These are phyloP conservation scores for Pseudoturritis turrita DNA, from an alignment of 345 rosid species.

Conservation along the genomic window DNA sequence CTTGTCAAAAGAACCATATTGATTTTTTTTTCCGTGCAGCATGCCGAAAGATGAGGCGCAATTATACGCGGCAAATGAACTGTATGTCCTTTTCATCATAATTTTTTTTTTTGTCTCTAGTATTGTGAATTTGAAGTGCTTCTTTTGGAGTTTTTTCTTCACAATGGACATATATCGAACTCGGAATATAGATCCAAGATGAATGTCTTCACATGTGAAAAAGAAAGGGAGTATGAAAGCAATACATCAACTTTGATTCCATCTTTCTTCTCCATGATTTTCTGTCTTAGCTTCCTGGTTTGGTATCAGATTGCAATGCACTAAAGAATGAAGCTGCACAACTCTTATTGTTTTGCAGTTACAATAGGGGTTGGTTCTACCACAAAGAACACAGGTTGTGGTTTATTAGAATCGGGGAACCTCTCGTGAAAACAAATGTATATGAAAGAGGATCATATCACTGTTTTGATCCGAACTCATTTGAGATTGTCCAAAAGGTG, in stretches of 20 bases:
- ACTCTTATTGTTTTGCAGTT: conserved; percentile 43
- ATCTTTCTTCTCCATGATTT: conserved; percentile 1
- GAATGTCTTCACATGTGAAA: background rate
- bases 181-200: background rate
- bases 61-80: conserved; percentile 81
- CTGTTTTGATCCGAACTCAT: conserved; percentile 73
- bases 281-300: background rate
- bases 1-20: conserved; percentile 5
- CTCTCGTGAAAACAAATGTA: conserved; percentile 69
- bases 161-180: background rate
- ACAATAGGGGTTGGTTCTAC: conserved; percentile 81
- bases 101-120: background rate
- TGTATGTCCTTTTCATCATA: conserved; percentile 42
- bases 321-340: background rate
- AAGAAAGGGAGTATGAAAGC: background rate
- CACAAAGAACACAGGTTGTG: conserved; percentile 80
- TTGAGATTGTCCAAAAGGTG: conserved; percentile 73
- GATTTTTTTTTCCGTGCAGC: conserved; percentile 43
- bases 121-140: background rate
- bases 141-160: background rate
- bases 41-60: conserved; percentile 98
- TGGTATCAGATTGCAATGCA: background rate
- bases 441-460: conserved; percentile 87
- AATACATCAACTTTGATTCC: background rate
- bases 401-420: conserved; percentile 75